Percentiles rank a stretch among this genome's conserved stretches.
Conservation (phyloP, 208 protist genomes). For the Wallacemonas sp. region DNA sequence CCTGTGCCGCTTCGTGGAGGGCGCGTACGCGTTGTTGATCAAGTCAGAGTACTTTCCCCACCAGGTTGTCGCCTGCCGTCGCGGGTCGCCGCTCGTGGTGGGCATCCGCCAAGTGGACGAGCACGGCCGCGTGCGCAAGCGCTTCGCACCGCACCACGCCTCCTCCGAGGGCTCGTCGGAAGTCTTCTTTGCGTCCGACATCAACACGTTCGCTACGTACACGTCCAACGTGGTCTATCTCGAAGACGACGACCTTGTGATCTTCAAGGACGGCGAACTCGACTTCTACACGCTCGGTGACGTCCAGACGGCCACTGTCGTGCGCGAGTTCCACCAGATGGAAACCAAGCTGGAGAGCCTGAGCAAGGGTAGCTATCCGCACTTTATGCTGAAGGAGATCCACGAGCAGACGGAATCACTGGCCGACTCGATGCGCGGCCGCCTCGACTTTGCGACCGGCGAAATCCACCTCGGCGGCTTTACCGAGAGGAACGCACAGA, state of each 20-base stretch:
- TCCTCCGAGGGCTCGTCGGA: slow-evolving; percentile 26
- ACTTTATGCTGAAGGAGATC: slow-evolving; percentile 99
- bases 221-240: slow-evolving; percentile 94
- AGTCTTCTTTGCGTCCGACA: slow-evolving; percentile 95
- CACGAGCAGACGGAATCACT: slow-evolving; percentile 95
- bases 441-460: slow-evolving; percentile 75
- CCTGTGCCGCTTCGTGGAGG: slow-evolving; percentile 68
- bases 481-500: slow-evolving; percentile 31
- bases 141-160: slow-evolving; percentile 2
- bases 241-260: slow-evolving; percentile 94
- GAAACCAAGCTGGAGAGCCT: slow-evolving; percentile 86
- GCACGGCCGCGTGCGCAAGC: slow-evolving; percentile 13
- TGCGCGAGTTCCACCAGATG: slow-evolving; percentile 63
- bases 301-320: slow-evolving; percentile 20
- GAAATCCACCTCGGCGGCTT: slow-evolving; percentile 91
- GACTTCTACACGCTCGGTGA: slow-evolving; percentile 51
- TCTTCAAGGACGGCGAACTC: slow-evolving; percentile 57
- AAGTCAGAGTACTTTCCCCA: slow-evolving; percentile 88
- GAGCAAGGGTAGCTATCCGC: slow-evolving; percentile 89
- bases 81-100: slow-evolving; percentile 93
- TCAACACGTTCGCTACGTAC: slow-evolving; percentile 92
- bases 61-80: slow-evolving; percentile 87
- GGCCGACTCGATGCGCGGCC: slow-evolving; percentile 91
- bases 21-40: slow-evolving; percentile 90
- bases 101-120: slow-evolving; percentile 58